These are phyloP conservation scores for Pascua guehoae DNA, from an alignment of 1,284 basidiomycete genomes.

Conservation along the genomic window DNA sequence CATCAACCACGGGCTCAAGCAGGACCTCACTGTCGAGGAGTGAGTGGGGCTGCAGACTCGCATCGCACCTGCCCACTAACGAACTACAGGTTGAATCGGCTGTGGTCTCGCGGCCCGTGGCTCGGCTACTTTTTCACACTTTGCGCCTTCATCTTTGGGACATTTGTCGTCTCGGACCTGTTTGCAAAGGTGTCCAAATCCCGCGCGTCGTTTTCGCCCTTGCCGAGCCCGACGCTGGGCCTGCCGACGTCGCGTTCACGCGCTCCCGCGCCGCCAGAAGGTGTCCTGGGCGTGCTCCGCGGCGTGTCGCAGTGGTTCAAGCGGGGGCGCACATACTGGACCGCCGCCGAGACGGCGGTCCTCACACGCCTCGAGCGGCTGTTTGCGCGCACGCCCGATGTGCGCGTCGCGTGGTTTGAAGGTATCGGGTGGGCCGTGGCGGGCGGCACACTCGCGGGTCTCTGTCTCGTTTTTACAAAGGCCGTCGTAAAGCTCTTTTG, in stretches of 20 bases:
- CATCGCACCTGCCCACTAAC: no score
- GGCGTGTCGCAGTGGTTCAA: conserved; percentile 13
- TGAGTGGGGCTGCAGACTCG: conserved; percentile 9
- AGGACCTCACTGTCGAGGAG: conserved; percentile 54
- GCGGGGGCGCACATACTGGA: conserved; percentile 48
- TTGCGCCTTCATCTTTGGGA: conserved; percentile 61
- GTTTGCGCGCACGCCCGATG: conserved; percentile 74
- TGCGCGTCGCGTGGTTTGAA: conserved; percentile 76
- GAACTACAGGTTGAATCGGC: conserved; percentile 58
- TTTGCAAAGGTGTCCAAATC: conserved; percentile 38
- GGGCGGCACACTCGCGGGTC: conserved; percentile 82
- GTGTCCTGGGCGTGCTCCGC: conserved; percentile 9
- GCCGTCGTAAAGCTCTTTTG: conserved; percentile 54
- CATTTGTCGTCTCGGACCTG: conserved; percentile 56
- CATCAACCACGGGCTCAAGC: conserved; percentile 50
- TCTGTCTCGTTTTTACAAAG: conserved; percentile 86
- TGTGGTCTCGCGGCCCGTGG: conserved; percentile 83
- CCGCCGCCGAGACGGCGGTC: conserved; percentile 55
- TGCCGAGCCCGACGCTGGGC: conserved; percentile 49
- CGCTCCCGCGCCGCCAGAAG: conserved; percentile 11
- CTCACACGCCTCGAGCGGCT: conserved; percentile 66
- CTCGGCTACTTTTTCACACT: conserved; percentile 80
- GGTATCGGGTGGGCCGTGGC: conserved; percentile 89
- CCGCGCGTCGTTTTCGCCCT: conserved; percentile 50
- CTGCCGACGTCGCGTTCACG: conserved; percentile 23